Evolutionary conservation across 495 filamentous ascomycete species (phyloP).

Genomic region (Lophiostoma macrostomum): DNA sequence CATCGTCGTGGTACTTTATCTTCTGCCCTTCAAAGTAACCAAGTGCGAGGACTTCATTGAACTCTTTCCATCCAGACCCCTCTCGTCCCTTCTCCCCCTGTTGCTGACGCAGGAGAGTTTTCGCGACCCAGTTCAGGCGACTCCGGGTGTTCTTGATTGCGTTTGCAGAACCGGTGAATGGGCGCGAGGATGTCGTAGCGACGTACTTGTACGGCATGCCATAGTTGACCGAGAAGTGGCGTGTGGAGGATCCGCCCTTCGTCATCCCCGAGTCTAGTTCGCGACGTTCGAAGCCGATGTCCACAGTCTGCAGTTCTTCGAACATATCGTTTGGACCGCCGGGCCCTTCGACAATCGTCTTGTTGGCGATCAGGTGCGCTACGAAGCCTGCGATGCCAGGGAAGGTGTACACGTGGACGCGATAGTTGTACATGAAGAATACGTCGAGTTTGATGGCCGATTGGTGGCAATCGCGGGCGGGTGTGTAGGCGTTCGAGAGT

Average conservation of each 20-base stretch:
- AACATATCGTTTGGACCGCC: conserved; percentile 67
- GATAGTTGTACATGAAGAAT: conserved; percentile 37
- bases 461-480: conserved; percentile 25
- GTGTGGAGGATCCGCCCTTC: conserved; percentile 50
- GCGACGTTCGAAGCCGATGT: conserved; percentile 46
- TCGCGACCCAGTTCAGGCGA: conserved; percentile 64
- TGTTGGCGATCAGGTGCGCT: conserved; percentile 59
- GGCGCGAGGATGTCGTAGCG: conserved; percentile 60
- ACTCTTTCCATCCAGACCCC: conserved; percentile 37
- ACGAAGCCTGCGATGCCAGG: conserved; percentile 54
- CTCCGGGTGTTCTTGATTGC: conserved; percentile 57
- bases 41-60: conserved; percentile 74
- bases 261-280: conserved; percentile 1
- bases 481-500: conserved; percentile 15
- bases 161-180: conserved; percentile 59
- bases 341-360: conserved; percentile 45
- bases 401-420: conserved; percentile 37
- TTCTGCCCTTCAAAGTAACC: conserved; percentile 66
- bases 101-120: conserved; percentile 39
- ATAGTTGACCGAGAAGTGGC: conserved; percentile 74
- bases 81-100: not conserved
- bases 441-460: conserved; percentile 44
- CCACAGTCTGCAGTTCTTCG: conserved; percentile 52
- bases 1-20: conserved; percentile 72
- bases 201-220: conserved; percentile 83